These are phyloP conservation scores for Dendrobium nobile DNA, from an alignment of 106 monocot genomes.

Conservation along the genomic window DNA sequence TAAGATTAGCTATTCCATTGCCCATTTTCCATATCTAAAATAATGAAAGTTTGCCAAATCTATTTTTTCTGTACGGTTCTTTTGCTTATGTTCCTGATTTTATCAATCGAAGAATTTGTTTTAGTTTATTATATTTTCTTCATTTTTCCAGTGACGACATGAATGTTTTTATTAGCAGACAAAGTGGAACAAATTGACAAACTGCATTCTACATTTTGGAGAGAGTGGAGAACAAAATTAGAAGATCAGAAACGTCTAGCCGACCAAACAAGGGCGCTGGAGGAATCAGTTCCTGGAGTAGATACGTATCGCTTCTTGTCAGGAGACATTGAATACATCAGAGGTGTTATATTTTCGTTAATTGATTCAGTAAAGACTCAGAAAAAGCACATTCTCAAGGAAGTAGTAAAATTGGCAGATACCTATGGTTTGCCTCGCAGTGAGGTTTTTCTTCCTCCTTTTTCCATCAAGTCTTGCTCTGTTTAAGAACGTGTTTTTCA, in stretches of 20 bases:
- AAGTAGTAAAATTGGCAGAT: constrained; percentile 69
- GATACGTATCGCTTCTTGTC: constrained; percentile 72
- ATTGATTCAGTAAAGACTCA: constrained; percentile 78
- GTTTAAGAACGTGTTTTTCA: not conserved
- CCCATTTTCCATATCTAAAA: no score
- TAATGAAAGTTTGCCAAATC: no score
- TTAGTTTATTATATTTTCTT: not conserved
- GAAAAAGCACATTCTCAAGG: constrained; percentile 67
- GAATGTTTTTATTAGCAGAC: constrained; percentile 28
- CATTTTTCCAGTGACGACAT: not conserved
- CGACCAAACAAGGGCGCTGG: constrained; percentile 53
- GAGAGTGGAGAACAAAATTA: constrained; percentile 76
- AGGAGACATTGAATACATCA: constrained; percentile 68
- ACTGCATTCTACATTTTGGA: constrained; percentile 73
- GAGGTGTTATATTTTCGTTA: constrained; percentile 45
- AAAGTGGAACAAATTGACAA: constrained; percentile 45
- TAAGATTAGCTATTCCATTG: no score
- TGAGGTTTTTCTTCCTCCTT: constrained; percentile 45
- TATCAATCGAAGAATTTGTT: not conserved
- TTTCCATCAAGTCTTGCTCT: not conserved
- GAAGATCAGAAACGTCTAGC: constrained; percentile 75
- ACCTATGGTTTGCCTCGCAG: constrained; percentile 58
- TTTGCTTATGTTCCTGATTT: not conserved
- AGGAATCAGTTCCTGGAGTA: constrained; percentile 64
- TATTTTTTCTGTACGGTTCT: no score